Conservation (phyloP, 768 basidiomycete species). For the Cubamyces lactineus region DNA sequence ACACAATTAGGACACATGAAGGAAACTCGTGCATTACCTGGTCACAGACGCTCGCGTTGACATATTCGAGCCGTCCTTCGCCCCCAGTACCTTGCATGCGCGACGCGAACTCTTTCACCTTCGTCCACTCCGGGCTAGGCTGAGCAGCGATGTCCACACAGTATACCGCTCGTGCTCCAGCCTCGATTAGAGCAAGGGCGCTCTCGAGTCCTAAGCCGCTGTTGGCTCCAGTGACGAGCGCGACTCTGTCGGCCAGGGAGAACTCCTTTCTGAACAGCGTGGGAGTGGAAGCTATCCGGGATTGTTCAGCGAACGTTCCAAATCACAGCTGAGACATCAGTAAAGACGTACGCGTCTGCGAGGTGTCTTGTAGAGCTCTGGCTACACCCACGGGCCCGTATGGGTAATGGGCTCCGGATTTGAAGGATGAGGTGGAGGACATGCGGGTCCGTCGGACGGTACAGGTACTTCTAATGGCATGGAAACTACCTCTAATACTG, state of each 20-base stretch:
- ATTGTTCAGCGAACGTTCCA: not conserved
- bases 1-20: no score
- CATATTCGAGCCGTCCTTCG: constrained; percentile 55
- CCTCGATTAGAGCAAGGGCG: constrained; percentile 73
- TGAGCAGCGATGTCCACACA: constrained; percentile 61
- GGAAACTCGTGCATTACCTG: constrained; percentile 41
- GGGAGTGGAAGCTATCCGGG: not conserved
- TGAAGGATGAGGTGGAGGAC: not conserved
- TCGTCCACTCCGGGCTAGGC: constrained; percentile 60
- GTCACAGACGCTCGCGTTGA: constrained; percentile 63
- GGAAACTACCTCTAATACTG: no score
- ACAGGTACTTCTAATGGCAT: no score
- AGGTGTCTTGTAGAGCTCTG: constrained; percentile 51
- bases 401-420: constrained; percentile 40
- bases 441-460: no score
- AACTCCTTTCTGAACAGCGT: constrained; percentile 30
- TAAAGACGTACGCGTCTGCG: constrained; percentile 1
- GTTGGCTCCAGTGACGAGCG: constrained; percentile 42
- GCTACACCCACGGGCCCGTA: constrained; percentile 65
- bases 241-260: constrained; percentile 37
- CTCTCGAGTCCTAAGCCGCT: constrained; percentile 76
- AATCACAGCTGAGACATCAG: not conserved
- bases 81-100: constrained; percentile 21
- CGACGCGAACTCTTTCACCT: constrained; percentile 49
- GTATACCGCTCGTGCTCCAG: constrained; percentile 65